Evolutionary conservation across 2,329 filamentous ascomycete genomes (phyloP).

Genomic region (Hypocreales sp.): DNA sequence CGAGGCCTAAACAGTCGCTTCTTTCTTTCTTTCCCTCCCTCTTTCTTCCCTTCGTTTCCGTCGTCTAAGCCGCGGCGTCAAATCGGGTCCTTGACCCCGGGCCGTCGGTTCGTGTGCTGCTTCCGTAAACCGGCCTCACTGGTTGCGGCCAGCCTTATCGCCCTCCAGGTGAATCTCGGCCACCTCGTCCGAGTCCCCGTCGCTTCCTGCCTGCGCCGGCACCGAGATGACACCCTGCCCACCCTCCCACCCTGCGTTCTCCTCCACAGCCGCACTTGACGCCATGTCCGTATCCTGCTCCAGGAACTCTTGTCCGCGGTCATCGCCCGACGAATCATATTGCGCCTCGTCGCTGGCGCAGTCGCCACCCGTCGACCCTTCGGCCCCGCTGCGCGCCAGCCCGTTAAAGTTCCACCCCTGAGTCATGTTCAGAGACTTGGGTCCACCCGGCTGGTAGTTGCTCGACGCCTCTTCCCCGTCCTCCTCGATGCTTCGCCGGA

Average conservation of each 20-base stretch:
- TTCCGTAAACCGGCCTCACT: no score
- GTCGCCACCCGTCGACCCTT: conserved; percentile 18
- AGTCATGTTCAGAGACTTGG: conserved; percentile 16
- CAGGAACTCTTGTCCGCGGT: conserved; percentile 10
- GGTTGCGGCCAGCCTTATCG: conserved; percentile 12
- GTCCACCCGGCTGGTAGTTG: conserved; percentile 12
- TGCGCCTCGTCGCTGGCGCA: conserved; percentile 28
- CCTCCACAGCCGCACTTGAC: conserved; percentile 5
- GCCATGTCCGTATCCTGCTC: conserved; percentile 17
- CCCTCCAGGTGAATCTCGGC: conserved; percentile 34
- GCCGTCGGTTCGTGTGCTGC: no score
- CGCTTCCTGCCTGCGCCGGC: conserved; percentile 17
- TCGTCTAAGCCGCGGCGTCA: no score
- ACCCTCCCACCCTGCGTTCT: conserved; percentile 14
- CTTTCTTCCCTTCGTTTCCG: neutral
- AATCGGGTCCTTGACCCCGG: no score
- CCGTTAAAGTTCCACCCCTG: conserved; percentile 32
- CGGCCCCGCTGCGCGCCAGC: conserved; percentile 15
- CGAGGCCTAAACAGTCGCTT: no score
- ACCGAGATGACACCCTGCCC: conserved; percentile 25
- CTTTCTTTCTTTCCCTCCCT: no score
- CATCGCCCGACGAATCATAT: conserved; percentile 22
- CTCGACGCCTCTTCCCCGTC: conserved; percentile 27
- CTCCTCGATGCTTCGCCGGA: conserved; percentile 31
- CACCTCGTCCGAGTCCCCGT: conserved; percentile 26